Evolutionary conservation across 1,139 yeast species (phyloP).

Genomic region (Suhomyces guaymorum): DNA sequence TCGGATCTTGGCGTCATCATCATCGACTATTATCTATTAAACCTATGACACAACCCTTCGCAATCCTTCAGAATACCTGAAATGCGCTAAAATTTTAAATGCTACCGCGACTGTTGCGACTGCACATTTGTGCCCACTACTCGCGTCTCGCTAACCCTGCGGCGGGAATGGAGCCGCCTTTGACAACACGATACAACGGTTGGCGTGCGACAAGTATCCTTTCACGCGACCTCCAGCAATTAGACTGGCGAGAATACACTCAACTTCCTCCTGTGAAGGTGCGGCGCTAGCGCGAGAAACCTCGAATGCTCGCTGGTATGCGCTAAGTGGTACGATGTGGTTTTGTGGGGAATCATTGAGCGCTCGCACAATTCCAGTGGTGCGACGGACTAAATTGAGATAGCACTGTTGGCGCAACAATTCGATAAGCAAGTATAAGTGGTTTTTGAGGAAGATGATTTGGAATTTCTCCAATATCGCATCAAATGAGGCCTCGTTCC

Average conservation of each 20-base stretch:
- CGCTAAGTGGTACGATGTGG: constrained; percentile 49
- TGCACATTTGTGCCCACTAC: too few relatives aligned
- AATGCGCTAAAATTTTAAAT: too few relatives aligned
- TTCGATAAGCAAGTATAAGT: constrained; percentile 64
- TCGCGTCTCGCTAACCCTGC: too few relatives aligned
- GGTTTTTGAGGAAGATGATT: constrained; percentile 53
- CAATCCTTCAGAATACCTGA: too few relatives aligned
- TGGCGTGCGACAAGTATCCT: constrained; percentile 81
- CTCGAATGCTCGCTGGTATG: constrained; percentile 50
- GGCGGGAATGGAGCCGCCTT: constrained; percentile 70
- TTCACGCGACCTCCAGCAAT: constrained; percentile 65
- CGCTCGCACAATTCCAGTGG: constrained; percentile 38
- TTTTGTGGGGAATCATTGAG: constrained; percentile 25
- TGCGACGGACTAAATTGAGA: constrained; percentile 53
- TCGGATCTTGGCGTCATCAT: too few relatives aligned
- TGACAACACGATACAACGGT: constrained; percentile 73
- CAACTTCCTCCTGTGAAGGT: constrained; percentile 52
- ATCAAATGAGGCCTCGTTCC: constrained; percentile 57
- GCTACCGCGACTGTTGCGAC: too few relatives aligned
- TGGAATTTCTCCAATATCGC: constrained; percentile 45
- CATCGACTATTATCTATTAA: too few relatives aligned
- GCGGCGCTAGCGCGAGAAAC: constrained; percentile 26
- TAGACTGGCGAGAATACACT: constrained; percentile 69
- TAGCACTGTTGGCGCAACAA: constrained; percentile 53
- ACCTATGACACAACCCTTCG: too few relatives aligned